Evolutionary conservation across 2,329 filamentous ascomycete genomes (phyloP).

Genomic region (Trichoderma cornu-damae): DNA sequence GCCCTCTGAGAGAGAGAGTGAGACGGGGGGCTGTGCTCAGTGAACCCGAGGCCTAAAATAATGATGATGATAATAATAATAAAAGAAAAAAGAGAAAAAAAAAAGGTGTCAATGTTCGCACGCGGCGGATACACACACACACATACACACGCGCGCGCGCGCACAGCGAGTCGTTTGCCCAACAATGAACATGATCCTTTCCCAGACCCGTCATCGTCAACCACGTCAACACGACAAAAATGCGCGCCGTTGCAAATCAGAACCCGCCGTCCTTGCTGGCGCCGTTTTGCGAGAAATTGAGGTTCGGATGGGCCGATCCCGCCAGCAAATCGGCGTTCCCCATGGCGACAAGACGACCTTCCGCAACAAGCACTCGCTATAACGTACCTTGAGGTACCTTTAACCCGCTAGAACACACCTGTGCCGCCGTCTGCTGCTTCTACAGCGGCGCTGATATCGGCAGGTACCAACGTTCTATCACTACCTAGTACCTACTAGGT

Average conservation of each 20-base stretch:
- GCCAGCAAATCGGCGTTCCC: neutral
- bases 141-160: no score
- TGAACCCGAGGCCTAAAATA: no score
- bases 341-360: constrained; percentile 2
- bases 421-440: constrained; percentile 7
- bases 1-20: no score
- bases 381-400: no score
- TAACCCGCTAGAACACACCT: no score
- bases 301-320: constrained; percentile 14
- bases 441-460: constrained; percentile 6
- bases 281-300: constrained; percentile 4
- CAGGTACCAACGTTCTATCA: neutral
- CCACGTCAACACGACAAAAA: neutral
- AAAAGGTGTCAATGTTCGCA: no score
- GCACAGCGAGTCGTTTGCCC: neutral
- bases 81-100: no score
- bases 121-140: no score
- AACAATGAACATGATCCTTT: no score
- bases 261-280: neutral
- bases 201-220: neutral
- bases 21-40: no score
- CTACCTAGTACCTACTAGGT: no score
- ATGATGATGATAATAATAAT: no score
- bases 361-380: neutral
- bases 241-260: neutral